A percentile compares a stretch with the other conserved stretches of the same genome.
These are phyloP conservation scores for Cubamyces lactineus DNA, from an alignment of 768 basidiomycete species.

Conservation along the genomic window DNA sequence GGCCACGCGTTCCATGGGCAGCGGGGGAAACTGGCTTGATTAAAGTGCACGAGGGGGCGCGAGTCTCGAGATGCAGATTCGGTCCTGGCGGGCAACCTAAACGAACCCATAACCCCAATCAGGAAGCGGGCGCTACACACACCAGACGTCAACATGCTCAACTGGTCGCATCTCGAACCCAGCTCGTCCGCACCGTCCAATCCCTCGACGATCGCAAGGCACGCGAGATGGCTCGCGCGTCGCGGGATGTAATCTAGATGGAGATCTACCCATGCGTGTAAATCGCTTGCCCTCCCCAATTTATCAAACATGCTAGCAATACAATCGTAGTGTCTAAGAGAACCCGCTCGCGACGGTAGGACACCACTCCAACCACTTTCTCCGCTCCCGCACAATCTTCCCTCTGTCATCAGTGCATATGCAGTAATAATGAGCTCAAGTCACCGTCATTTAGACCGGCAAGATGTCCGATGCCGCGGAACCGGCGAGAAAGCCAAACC, in stretches of 20 bases:
- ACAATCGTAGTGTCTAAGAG: background rate
- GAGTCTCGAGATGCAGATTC: background rate
- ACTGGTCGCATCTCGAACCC: background rate
- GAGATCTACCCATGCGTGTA: conserved; percentile 12
- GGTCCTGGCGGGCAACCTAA: conserved; percentile 11
- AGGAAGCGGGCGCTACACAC: background rate
- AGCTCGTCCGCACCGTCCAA: background rate
- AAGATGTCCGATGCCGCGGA: background rate
- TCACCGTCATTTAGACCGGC: background rate
- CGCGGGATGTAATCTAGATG: conserved; percentile 22
- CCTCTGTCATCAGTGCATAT: background rate
- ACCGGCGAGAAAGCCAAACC: background rate
- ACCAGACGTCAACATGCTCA: conserved; percentile 12
- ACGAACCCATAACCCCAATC: background rate
- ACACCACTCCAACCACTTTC: background rate
- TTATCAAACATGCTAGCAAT: conserved; percentile 17
- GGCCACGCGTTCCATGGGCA: background rate
- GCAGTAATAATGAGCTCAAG: background rate
- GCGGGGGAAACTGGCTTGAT: background rate
- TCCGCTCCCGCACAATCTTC: background rate
- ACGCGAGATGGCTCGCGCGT: background rate
- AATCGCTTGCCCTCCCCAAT: conserved; percentile 19
- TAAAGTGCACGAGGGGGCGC: background rate
- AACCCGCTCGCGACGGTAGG: background rate
- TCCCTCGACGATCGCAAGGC: conserved; percentile 9